Conservation (phyloP, 345 rosid species). For the Atalantia buxifolia region DNA sequence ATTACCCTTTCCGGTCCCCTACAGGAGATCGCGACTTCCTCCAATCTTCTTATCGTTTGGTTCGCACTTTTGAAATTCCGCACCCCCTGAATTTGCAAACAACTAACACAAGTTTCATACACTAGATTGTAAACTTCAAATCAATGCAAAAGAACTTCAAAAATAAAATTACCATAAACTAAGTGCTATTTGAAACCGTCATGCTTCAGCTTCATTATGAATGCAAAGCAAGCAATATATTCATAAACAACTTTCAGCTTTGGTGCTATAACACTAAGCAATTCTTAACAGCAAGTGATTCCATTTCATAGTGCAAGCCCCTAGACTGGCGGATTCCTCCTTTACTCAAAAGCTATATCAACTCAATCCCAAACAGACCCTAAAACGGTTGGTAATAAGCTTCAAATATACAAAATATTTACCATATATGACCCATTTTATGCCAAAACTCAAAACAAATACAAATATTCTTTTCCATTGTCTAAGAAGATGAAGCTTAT, state of each 20-base stretch:
- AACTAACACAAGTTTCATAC: slow-evolving; percentile 13
- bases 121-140: neutral
- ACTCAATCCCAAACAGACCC: neutral
- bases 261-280: too few relatives aligned
- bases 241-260: neutral
- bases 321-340: too few relatives aligned
- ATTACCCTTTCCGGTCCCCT: slow-evolving; percentile 73
- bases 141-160: neutral
- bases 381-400: neutral
- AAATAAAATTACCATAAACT: neutral
- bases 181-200: neutral
- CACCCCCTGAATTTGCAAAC: slow-evolving; percentile 41
- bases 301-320: neutral
- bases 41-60: slow-evolving; percentile 77
- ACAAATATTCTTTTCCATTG: neutral
- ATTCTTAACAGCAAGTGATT: neutral
- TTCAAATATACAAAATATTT: neutral
- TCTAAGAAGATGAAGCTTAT: neutral
- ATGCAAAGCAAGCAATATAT: neutral
- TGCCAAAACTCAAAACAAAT: neutral
- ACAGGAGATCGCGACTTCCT: slow-evolving; percentile 78
- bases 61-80: slow-evolving; percentile 60
- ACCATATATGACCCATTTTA: neutral
- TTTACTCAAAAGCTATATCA: neutral
- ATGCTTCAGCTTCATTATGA: neutral